Evolutionary conservation across 73 alveolate genomes (phyloP).

Genomic region (Tetrahymena malaccensis): DNA sequence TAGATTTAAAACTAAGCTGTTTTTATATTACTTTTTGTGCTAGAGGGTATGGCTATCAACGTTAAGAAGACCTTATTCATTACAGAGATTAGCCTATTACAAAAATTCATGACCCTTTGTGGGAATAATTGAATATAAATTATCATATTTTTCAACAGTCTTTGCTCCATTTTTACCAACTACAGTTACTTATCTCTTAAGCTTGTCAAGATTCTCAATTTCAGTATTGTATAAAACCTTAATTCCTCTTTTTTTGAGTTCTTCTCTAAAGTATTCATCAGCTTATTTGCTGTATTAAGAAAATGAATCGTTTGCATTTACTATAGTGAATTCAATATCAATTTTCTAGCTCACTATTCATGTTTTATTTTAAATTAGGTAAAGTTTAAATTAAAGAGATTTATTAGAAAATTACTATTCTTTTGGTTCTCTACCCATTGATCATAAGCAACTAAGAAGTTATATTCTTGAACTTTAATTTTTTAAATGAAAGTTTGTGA

Average conservation of each 20-base stretch:
- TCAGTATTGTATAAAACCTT: neutral
- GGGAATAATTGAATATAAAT: neutral
- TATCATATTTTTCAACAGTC: neutral
- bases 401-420: neutral
- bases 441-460: neutral
- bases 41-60: neutral
- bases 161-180: neutral
- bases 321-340: neutral
- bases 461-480: neutral
- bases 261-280: neutral
- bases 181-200: neutral
- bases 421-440: neutral
- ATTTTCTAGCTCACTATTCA: neutral
- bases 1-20: too few relatives aligned
- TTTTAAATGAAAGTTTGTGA: neutral
- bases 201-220: neutral
- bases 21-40: neutral
- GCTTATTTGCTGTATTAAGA: neutral
- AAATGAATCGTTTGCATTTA: neutral
- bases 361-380: neutral
- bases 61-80: neutral
- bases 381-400: neutral
- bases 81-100: neutral
- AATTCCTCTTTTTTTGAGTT: neutral
- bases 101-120: neutral